phyloP scores from a whole-genome alignment of 768 basidiomycete genomes.

The Asterophora lycoperdoides region DNA sequence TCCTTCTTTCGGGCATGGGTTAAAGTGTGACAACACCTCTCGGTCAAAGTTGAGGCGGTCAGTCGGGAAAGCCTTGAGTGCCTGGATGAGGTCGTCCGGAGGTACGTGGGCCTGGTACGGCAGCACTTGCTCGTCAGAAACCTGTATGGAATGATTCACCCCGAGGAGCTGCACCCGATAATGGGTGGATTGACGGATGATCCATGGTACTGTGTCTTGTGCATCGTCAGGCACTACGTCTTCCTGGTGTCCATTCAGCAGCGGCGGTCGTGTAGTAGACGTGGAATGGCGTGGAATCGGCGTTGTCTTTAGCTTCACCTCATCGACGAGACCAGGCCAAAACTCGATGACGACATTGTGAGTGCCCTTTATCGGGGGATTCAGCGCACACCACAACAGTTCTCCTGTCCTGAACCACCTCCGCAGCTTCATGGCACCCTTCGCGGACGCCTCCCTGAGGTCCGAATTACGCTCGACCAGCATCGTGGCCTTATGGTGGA shows the following conservation, averaged over 20 bases:
- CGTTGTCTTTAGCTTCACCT: conserved; percentile 45
- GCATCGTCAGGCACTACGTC: conserved; percentile 21
- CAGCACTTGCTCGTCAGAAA: conserved; percentile 56
- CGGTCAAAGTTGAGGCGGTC: conserved; percentile 40
- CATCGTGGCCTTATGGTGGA: conserved; percentile 41
- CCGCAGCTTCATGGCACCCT: conserved; percentile 40
- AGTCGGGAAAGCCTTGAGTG: conserved; percentile 41
- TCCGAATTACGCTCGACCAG: conserved; percentile 62
- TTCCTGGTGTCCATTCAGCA: conserved; percentile 13
- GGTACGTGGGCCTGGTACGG: conserved; percentile 73
- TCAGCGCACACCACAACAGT: conserved; percentile 64
- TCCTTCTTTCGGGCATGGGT: conserved; percentile 39
- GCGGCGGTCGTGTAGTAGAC: conserved; percentile 1
- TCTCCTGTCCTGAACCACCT: conserved; percentile 68
- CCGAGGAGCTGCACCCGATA: conserved; percentile 72
- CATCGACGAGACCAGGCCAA: conserved; percentile 73
- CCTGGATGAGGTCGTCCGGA: conserved; percentile 44
- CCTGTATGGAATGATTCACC: conserved; percentile 42
- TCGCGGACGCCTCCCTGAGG: conserved; percentile 51
- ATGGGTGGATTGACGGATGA: conserved; percentile 50
- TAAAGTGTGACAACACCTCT: conserved; percentile 42
- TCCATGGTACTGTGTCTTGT: conserved; percentile 42
- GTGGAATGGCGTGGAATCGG: conserved; percentile 28
- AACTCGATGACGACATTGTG: conserved; percentile 48
- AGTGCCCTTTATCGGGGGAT: conserved; percentile 42